Evolutionary conservation across 106 monocot species (phyloP), one percentile per base, ranked within the genome.

Genomic region (Dendrobium catenatum): DNA sequence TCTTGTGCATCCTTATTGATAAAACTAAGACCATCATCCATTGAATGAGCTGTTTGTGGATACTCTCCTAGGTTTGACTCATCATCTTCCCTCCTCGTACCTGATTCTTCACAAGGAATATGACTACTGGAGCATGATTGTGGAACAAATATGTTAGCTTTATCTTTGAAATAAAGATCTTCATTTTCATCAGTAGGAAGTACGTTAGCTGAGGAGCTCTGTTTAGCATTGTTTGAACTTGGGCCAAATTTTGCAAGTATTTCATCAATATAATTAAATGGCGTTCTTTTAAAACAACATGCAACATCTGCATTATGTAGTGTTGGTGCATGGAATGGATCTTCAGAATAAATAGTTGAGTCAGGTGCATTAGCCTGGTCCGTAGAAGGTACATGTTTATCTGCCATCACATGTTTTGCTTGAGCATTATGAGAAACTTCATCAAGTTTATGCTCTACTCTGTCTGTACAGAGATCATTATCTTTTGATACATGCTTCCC

Each of bases 321-420:
- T 42, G 42, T 42, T 75, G 58, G 68, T 46, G 81, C 84, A 79
- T 9, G 26, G 17, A 49, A 83, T 9, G 47, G 55, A 78, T 31
- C 26, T 40, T 48, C 81, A 85, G 84, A 73, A 56, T 89, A 80
- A 73, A 42, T 31, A 79, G 68, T 82, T 40, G 85, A 88, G 56
- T 75, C 73, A 1, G 85, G 87, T 33, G 79, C 40, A 84, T 72
- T 86, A 42, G 54, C 55, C 77, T 55, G 61, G 51, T 86, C 85
- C 3, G 82, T 81, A 44, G 68, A 83, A 68, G 66, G 33, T 19
- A 54, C 76, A 43, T 55, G 41, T 37, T 42, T 56, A 47, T 54
- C n/a, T 51, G 43, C n/a, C 41, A 8, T 5, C 37, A 78, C 74
- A 55, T 81, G 24, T 17, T 29, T 17, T 41, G 17, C 11, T 68